Percentiles rank a stretch among this genome's conserved stretches.
Conservation (phyloP, 2,329 filamentous ascomycete species). For the Cladosporium austrohemisphaericum region DNA sequence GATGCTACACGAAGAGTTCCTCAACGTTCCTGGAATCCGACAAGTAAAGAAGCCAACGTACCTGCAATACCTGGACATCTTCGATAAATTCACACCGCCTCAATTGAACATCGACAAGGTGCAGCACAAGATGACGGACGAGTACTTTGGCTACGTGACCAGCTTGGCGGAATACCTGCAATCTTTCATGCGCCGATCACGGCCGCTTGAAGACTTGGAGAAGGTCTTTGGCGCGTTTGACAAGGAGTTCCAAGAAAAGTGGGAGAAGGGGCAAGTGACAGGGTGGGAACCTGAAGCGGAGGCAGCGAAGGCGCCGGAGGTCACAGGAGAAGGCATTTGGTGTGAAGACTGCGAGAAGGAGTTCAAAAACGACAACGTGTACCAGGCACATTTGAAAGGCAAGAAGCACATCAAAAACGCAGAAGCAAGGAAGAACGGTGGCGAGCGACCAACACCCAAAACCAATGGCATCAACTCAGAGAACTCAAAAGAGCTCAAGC, state of each 20-base stretch:
- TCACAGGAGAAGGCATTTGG: constrained; percentile 69
- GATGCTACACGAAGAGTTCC: constrained; percentile 76
- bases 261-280: constrained; percentile 73
- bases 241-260: constrained; percentile 76
- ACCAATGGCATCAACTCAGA: constrained; percentile 24
- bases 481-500: constrained; percentile 27
- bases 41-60: constrained; percentile 65
- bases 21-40: constrained; percentile 85
- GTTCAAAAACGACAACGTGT: constrained; percentile 93
- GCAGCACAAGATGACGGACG: constrained; percentile 81
- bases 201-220: constrained; percentile 81
- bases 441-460: constrained; percentile 29
- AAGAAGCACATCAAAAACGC: constrained; percentile 91
- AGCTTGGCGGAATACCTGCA: constrained; percentile 80
- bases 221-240: constrained; percentile 74
- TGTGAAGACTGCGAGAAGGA: constrained; percentile 90
- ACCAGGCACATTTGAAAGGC: constrained; percentile 80
- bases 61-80: constrained; percentile 85
- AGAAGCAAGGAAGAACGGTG: constrained; percentile 53
- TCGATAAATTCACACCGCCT: constrained; percentile 79
- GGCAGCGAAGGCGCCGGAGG: constrained; percentile 46
- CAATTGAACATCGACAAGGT: constrained; percentile 67
- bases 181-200: constrained; percentile 76
- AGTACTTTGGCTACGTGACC: constrained; percentile 86
- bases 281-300: constrained; percentile 62